Evolutionary conservation across 139 green algal genomes (phyloP).

Genomic region (Closterium sp.): DNA sequence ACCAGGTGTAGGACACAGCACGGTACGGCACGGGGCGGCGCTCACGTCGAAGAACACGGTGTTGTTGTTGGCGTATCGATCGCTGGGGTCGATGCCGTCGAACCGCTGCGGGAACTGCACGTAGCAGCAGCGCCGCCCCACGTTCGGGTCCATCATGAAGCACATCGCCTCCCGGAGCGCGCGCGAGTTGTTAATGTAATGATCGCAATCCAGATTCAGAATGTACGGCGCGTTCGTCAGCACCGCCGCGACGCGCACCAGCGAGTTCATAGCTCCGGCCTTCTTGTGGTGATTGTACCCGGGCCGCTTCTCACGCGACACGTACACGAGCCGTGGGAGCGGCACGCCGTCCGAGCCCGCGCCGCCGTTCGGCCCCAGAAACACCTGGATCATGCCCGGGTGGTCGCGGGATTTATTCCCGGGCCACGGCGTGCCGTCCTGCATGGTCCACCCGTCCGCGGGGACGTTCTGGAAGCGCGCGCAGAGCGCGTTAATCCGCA

Average conservation of each 20-base stretch:
- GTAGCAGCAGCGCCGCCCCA: conserved; percentile 9
- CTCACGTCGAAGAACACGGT: conserved; percentile 54
- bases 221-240: conserved; percentile 53
- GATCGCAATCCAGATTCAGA: conserved; percentile 53
- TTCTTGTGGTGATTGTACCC: conserved; percentile 55
- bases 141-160: conserved; percentile 42
- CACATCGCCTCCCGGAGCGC: conserved; percentile 40
- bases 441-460: conserved; percentile 46
- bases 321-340: conserved; percentile 46
- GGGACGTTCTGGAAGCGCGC: conserved; percentile 27
- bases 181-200: conserved; percentile 31
- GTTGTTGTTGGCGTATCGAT: conserved; percentile 56
- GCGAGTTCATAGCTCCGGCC: conserved; percentile 49
- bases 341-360: conserved; percentile 30
- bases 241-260: conserved; percentile 42
- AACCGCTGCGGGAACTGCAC: conserved; percentile 47
- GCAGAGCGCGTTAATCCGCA: conserved; percentile 44
- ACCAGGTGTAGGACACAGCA: background rate
- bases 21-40: background rate
- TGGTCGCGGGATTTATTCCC: conserved; percentile 50
- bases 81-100: conserved; percentile 28
- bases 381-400: conserved; percentile 52
- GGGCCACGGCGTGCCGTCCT: conserved; percentile 47
- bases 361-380: conserved; percentile 24
- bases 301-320: conserved; percentile 52